Conservation (phyloP, 306 rosid genomes). For the Alnus glutinosa region DNA sequence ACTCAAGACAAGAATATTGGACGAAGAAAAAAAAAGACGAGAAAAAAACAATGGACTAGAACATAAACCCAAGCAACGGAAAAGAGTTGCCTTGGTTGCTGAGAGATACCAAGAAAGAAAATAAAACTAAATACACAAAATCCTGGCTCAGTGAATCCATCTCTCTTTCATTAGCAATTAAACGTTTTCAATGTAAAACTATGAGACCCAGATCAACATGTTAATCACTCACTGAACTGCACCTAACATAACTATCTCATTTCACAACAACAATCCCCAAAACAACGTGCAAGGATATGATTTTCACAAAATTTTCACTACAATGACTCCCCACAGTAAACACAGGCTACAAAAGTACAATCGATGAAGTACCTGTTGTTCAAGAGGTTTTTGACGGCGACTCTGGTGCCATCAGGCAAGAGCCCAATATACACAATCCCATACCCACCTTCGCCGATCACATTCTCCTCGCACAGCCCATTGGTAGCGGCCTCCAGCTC, state of each 20-base stretch:
- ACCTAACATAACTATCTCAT: slow-evolving; percentile 6
- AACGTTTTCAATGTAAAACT: background rate
- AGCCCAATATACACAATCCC: slow-evolving; percentile 86
- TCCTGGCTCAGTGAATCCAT: background rate
- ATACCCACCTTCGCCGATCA: slow-evolving; percentile 97
- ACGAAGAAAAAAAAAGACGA: background rate
- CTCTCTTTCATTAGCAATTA: background rate
- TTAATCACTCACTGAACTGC: slow-evolving; percentile 5
- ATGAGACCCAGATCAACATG: background rate
- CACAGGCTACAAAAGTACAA: slow-evolving; percentile 5
- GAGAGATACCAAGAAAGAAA: slow-evolving; percentile 22
- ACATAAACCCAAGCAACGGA: slow-evolving; percentile 18
- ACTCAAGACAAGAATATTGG: slow-evolving; percentile 40
- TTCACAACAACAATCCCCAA: background rate
- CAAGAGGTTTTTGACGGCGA: slow-evolving; percentile 93
- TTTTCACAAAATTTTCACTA: background rate
- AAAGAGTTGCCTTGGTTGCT: slow-evolving; percentile 22
- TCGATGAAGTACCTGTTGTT: slow-evolving; percentile 67
- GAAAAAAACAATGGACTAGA: slow-evolving; percentile 19
- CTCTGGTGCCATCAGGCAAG: slow-evolving; percentile 65
- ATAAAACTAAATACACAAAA: background rate
- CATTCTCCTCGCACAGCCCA: slow-evolving; percentile 75
- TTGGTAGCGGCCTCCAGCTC: slow-evolving; percentile 93
- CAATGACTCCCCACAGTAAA: background rate
- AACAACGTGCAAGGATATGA: background rate